phyloP scores from a whole-genome alignment of 148 eudicot species.

The Silene conica region DNA sequence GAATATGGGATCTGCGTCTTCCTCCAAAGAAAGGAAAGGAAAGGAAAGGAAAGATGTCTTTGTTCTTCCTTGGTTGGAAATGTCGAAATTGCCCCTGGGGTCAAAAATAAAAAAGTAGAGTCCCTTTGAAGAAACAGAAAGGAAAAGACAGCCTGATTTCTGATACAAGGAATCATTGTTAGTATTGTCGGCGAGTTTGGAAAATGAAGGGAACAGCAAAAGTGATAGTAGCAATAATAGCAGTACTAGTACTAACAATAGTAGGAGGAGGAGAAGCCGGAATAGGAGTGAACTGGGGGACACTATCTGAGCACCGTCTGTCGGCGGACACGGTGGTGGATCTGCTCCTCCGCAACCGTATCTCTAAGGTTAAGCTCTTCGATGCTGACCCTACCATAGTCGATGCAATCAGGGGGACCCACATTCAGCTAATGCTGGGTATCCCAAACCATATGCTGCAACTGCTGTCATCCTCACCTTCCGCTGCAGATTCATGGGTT shows the following conservation, averaged over 20 bases:
- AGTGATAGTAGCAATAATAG: background rate
- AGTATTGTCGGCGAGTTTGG: no score
- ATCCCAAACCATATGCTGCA: background rate
- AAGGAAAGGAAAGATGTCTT: no score
- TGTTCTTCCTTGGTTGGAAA: no score
- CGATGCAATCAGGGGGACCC: background rate
- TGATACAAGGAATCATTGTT: no score
- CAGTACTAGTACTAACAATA: background rate
- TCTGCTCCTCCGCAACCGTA: background rate
- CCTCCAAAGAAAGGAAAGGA: no score
- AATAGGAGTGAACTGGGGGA: slow-evolving; percentile 15
- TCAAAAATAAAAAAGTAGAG: no score
- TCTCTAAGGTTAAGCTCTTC: background rate
- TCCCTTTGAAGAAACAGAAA: no score
- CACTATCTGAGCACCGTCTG: background rate
- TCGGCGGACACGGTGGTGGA: slow-evolving; percentile 1
- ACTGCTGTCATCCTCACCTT: background rate
- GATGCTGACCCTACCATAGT: background rate
- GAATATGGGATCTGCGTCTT: no score
- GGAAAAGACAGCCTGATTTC: no score
- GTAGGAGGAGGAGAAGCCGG: background rate
- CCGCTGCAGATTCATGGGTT: slow-evolving; percentile 7
- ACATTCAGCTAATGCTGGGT: slow-evolving; percentile 3
- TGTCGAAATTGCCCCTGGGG: background rate
- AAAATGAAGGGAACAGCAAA: no score